Evolutionary conservation across 768 basidiomycete species (phyloP).

Genomic region (Sarcodon sp.): DNA sequence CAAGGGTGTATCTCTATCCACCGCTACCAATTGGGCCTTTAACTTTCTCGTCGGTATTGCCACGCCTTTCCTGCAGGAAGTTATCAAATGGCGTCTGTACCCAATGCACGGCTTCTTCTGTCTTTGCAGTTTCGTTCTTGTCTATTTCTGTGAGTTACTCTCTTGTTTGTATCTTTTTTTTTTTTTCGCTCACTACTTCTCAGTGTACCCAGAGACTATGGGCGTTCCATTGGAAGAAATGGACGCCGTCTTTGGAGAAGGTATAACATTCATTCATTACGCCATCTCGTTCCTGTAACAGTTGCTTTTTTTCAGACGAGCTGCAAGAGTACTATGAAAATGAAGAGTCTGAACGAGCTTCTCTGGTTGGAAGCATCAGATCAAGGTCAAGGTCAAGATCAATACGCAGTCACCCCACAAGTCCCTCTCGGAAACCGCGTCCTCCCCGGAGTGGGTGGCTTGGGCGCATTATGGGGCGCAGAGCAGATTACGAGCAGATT

Average conservation of each 20-base stretch:
- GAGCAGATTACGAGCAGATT: constrained; percentile 34
- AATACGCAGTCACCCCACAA: constrained; percentile 21
- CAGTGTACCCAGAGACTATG: constrained; percentile 81
- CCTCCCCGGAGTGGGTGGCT: constrained; percentile 29
- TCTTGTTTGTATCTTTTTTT: neutral
- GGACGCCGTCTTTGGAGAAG: constrained; percentile 85
- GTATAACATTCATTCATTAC: constrained; percentile 18
- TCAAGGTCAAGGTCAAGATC: constrained; percentile 23
- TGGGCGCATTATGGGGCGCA: constrained; percentile 29
- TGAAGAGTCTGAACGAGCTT: constrained; percentile 44
- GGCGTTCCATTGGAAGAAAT: constrained; percentile 85
- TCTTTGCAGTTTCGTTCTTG: constrained; percentile 72
- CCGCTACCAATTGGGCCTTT: constrained; percentile 78
- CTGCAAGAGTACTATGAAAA: constrained; percentile 54
- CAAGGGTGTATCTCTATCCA: constrained; percentile 92
- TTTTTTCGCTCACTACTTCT: neutral
- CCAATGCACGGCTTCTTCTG: constrained; percentile 96
- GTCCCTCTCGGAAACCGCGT: constrained; percentile 12
- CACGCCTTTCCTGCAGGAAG: constrained; percentile 79
- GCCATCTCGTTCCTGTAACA: neutral
- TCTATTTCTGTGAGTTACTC: constrained; percentile 58
- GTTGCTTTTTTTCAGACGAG: constrained; percentile 18
- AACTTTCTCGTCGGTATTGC: constrained; percentile 84
- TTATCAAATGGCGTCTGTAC: constrained; percentile 84
- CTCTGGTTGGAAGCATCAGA: constrained; percentile 28